Conservation (phyloP, 2,329 filamentous ascomycete species). For the Sporothrix pallida region DNA sequence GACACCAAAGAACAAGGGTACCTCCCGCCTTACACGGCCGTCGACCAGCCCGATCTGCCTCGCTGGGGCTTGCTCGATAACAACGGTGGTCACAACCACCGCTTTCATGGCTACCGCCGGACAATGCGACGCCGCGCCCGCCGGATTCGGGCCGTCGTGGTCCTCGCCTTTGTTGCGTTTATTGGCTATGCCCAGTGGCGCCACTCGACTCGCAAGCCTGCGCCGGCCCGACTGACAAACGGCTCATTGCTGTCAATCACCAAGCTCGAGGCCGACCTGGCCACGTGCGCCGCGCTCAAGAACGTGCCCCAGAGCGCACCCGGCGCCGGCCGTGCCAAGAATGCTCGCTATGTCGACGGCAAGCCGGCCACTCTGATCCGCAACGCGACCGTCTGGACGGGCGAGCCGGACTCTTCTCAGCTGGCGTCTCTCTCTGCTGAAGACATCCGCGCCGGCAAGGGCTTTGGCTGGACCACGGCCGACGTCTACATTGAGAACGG, state of each 20-base stretch:
- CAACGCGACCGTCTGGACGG: slow-evolving; percentile 71
- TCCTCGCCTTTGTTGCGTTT: slow-evolving; percentile 56
- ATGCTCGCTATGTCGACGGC: slow-evolving; percentile 65
- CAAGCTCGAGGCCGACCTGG: slow-evolving; percentile 60
- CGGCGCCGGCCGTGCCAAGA: slow-evolving; percentile 62
- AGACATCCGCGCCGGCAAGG: slow-evolving; percentile 63
- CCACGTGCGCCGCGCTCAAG: slow-evolving; percentile 61
- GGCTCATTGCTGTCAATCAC: slow-evolving; percentile 53
- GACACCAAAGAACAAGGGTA: slow-evolving; percentile 49
- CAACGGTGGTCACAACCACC: background rate
- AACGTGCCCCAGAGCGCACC: slow-evolving; percentile 61
- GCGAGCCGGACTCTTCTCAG: slow-evolving; percentile 56
- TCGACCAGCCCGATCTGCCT: slow-evolving; percentile 5
- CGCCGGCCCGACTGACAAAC: background rate
- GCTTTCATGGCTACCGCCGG: slow-evolving; percentile 16
- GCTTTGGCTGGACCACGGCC: slow-evolving; percentile 64
- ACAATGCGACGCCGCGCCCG: slow-evolving; percentile 49
- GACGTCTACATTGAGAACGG: slow-evolving; percentile 67
- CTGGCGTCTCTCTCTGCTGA: slow-evolving; percentile 61
- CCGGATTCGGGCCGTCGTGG: slow-evolving; percentile 50
- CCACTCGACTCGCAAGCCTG: slow-evolving; percentile 43
- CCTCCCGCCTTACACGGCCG: slow-evolving; percentile 53
- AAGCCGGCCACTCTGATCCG: slow-evolving; percentile 66
- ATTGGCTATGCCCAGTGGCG: slow-evolving; percentile 54
- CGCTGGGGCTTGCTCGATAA: slow-evolving; percentile 26